A percentile compares a stretch with the other conserved stretches of the same genome.
phyloP scores from a whole-genome alignment of 768 basidiomycete species.

The Agaricus subrufescens region DNA sequence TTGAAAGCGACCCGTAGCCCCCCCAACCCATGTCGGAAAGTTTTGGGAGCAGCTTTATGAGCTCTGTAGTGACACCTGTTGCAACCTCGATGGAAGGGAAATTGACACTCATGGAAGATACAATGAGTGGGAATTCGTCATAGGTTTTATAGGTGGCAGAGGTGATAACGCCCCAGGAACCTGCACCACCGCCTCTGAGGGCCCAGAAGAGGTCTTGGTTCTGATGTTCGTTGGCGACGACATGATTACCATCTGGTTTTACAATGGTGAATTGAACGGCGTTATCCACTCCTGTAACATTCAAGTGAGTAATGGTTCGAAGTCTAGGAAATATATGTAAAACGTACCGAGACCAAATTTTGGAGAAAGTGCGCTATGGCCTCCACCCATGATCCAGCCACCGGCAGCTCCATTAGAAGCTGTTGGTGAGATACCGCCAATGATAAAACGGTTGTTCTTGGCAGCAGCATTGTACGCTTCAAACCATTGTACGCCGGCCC shows the following conservation, averaged over 20 bases:
- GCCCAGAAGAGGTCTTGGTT: constrained; percentile 50
- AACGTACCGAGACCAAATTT: constrained; percentile 35
- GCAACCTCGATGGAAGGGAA: constrained; percentile 24
- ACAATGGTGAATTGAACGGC: constrained; percentile 40
- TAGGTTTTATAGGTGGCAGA: constrained; percentile 43
- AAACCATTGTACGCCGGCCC: constrained; percentile 42
- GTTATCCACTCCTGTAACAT: constrained; percentile 38
- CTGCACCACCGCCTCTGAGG: constrained; percentile 45
- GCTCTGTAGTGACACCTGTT: constrained; percentile 25
- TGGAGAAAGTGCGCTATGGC: constrained; percentile 37
- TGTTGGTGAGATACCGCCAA: constrained; percentile 36
- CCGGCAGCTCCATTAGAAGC: constrained; percentile 46
- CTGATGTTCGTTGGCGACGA: constrained; percentile 34
- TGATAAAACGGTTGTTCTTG: constrained; percentile 30
- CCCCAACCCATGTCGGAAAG: constrained; percentile 41
- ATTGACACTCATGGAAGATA: constrained; percentile 22
- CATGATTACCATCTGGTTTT: constrained; percentile 32
- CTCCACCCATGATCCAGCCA: constrained; percentile 45
- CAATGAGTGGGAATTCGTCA: constrained; percentile 27
- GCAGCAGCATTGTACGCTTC: constrained; percentile 37
- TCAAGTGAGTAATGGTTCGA: background rate
- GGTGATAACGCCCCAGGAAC: constrained; percentile 43
- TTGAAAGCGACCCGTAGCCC: constrained; percentile 25
- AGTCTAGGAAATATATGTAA: background rate
- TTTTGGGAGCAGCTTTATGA: constrained; percentile 26